Base-by-base conservation (phyloP, 2,329 filamentous ascomycete genomes). In the Teratosphaeria epicoccoides region DNA sequence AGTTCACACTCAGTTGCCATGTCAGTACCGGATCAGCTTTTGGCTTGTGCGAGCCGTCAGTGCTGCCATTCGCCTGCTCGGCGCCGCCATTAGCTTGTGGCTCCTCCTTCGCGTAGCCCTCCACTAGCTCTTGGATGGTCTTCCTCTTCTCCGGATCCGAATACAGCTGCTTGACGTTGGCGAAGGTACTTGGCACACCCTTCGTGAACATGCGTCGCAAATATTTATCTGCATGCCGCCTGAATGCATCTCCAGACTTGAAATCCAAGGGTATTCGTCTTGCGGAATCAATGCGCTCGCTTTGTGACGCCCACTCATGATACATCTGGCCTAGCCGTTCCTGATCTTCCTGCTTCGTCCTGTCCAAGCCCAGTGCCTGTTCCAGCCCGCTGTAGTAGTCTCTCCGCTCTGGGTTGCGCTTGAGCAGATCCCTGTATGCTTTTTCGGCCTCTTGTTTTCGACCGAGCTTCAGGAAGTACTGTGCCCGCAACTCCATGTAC, bases 91-190 rank as follows among this genome's bases (percentile, higher is more conserved):
- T 64, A 6, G 56, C 53, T 37, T 62, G 58, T 9, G 61, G 57
- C 25, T 64, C 57, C 48, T 67, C 64, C 24, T 57, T 23, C 71
- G 87, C 76, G 63, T 96, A 97, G 49, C 85, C 81, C 61, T 93
- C 81, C 1, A 87, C 89, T 40, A 97, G 70, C 33, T 82, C 76
- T 57, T 85, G 81, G 40, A 98, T 79, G 0, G 77, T 79, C n/a
- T 84, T 77, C 66, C 84, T 87, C 75, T 98, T 98, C 60, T 72
- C 78, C 0, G 78, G 60, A 66, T 95, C 84, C 12, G 77, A 77
- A 73, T 97, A 98, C 22, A 98, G 78, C 59, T 94, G 83, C 74
- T 98, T 98, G 55, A 98, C 78, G 69, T 97, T 98, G 29, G 89
- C 89, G 70, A 98, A 98, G 3, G 91, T 90, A 2, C 93, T 98